These are phyloP conservation scores for Xylaria castorea DNA, from an alignment of 495 filamentous ascomycete species.

Conservation along the genomic window DNA sequence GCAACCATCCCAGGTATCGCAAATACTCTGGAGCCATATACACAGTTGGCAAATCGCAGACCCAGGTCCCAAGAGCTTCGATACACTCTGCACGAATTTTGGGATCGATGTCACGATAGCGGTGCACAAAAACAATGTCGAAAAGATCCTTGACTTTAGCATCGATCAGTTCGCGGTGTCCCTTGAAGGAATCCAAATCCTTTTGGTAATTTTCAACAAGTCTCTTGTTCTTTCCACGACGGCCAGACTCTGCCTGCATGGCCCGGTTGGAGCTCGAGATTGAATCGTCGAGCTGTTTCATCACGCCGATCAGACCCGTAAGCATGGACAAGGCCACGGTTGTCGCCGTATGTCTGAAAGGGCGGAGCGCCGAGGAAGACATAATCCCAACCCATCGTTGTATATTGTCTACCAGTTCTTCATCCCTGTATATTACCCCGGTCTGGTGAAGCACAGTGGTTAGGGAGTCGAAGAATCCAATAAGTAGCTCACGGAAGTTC, in stretches of 20 bases:
- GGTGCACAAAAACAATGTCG: constrained; percentile 89
- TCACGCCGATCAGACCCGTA: constrained; percentile 70
- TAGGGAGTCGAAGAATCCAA: constrained; percentile 77
- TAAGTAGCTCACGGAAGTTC: constrained; percentile 76
- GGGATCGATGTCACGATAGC: constrained; percentile 92
- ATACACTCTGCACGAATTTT: constrained; percentile 86
- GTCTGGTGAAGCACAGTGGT: constrained; percentile 77
- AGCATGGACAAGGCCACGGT: constrained; percentile 78
- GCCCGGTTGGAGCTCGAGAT: constrained; percentile 81
- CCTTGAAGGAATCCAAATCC: constrained; percentile 68
- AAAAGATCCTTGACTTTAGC: constrained; percentile 79
- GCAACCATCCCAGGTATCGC: constrained; percentile 92
- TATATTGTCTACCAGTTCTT: constrained; percentile 80
- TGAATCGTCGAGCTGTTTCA: constrained; percentile 68
- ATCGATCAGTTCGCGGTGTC: constrained; percentile 68
- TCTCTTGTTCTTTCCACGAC: constrained; percentile 68
- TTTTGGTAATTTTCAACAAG: constrained; percentile 70
- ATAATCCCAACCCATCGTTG: constrained; percentile 84
- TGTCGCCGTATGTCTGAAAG: constrained; percentile 92
- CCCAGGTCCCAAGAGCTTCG: constrained; percentile 84
- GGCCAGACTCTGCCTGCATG: constrained; percentile 75
- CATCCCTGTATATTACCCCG: constrained; percentile 75
- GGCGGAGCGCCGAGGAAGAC: constrained; percentile 80
- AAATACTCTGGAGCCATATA: constrained; percentile 89
- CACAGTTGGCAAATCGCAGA: constrained; percentile 76